Percentiles rank a stretch among this genome's conserved stretches.
These are phyloP conservation scores for Penicillium sp. DNA, from an alignment of 2,329 filamentous ascomycete genomes.

Conservation along the genomic window DNA sequence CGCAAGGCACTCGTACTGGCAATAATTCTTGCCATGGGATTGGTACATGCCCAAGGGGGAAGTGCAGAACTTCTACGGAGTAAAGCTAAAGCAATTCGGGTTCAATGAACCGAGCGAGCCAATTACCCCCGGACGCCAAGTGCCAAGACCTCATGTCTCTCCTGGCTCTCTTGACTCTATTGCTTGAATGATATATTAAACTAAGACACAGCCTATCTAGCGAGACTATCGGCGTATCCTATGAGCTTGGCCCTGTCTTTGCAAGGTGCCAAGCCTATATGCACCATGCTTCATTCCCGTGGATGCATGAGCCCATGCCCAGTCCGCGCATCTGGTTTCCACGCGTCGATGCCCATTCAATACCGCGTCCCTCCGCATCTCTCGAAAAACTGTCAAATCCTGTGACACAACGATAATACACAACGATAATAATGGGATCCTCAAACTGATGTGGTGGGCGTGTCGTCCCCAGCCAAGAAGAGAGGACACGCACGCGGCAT, in stretches of 20 bases:
- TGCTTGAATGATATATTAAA: conserved; percentile 9
- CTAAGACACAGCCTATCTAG: conserved; percentile 10
- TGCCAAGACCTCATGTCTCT: conserved; percentile 11
- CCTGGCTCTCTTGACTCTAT: conserved; percentile 5
- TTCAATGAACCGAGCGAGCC: conserved; percentile 9
- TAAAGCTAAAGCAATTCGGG: not conserved
- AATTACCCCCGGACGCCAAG: conserved; percentile 15
- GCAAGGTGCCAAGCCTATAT: not conserved
- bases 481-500: conserved; percentile 1
- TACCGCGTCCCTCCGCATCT: not conserved
- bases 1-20: not conserved
- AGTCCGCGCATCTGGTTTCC: not conserved
- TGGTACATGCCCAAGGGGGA: not conserved
- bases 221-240: conserved; percentile 7
- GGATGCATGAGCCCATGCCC: not conserved
- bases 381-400: not conserved
- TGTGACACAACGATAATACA: not conserved
- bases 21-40: not conserved
- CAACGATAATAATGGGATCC: not conserved
- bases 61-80: not conserved
- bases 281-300: not conserved
- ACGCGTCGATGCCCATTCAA: not conserved
- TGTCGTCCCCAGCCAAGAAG: not conserved
- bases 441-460: not conserved
- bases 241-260: conserved; percentile 2